These are phyloP conservation scores for Syncephalis plumigaleata DNA, from an alignment of 371 early-diverging fungal species.

Conservation along the genomic window DNA sequence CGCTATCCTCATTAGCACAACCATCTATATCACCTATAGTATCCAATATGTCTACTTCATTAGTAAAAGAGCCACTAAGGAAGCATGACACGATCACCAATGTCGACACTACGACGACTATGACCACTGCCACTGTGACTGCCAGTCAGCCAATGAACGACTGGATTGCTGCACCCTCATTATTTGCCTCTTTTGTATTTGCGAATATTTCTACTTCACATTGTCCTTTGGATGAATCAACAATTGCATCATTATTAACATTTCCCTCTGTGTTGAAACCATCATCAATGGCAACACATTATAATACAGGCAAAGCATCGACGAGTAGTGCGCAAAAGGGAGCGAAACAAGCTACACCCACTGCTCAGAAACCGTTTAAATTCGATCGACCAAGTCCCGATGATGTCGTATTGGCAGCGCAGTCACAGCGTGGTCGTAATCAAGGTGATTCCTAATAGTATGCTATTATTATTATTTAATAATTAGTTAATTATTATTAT, in stretches of 20 bases:
- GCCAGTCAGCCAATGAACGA: neutral
- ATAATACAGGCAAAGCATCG: no score
- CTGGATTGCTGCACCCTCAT: conserved; percentile 19
- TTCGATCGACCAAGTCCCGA: conserved; percentile 75
- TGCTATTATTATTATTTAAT: no score
- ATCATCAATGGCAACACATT: neutral
- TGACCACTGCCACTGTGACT: neutral
- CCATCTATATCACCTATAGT: no score
- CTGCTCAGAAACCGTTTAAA: conserved; percentile 20
- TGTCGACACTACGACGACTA: no score
- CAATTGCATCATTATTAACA: conserved; percentile 3
- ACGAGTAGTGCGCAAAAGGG: neutral
- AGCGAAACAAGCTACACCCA: neutral
- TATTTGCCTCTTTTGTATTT: conserved; percentile 24
- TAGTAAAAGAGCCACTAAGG: no score
- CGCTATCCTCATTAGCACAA: no score
- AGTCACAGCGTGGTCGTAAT: conserved; percentile 19
- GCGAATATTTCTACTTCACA: conserved; percentile 3
- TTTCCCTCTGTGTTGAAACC: conserved; percentile 1
- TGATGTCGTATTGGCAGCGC: conserved; percentile 49
- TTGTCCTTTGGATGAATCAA: neutral
- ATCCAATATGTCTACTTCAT: no score
- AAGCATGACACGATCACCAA: no score
- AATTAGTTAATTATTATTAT: no score
- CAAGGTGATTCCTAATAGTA: neutral